Evolutionary conservation across 1,284 basidiomycete species (phyloP), one percentile per base, ranked within the genome.

Genomic region (Polyporus tsugae): DNA sequence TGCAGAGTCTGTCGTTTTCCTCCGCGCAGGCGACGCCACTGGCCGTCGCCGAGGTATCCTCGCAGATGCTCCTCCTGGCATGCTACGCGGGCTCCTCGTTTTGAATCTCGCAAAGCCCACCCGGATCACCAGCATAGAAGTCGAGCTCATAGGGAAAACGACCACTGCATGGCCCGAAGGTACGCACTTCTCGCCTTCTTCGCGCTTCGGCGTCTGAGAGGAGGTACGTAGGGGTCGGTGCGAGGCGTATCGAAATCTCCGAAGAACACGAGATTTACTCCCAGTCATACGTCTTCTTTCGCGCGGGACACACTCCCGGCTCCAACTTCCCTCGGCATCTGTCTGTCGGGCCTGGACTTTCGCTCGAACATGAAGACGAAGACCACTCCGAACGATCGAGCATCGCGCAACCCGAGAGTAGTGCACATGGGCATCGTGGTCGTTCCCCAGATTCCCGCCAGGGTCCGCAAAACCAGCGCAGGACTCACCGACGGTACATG

Each of bases 81-180:
- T 97, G 79, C 84, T 99, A 39, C 87, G 97, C 49, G 97, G 96
- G n/a, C 83, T 98, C 13, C 85, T 99, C 67, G 92, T 91, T 1
- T 83, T 99, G 57, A 88, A 89, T 13, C 84, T 98, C 38, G 83
- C 85, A 60, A 97, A 97, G 78, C 90, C 96, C 0, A 96, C 91
- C 49, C 91, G 92, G 78, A 92, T 99, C 75, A 92, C 92, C 44
- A 94, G 91, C 75, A 97, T 99, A 67, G 88, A 91, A 65, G 84
- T 98, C 58, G 89, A 90, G 73, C 83, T 99, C 25, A 84, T 90
- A 63, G 97, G 95, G 6, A 92, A 86, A 72, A 83, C 88, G 6
- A 79, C 80, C 15, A 88, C 85, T 6, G 81, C 82, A 29, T 98
- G 96, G 93, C 92, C 94, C 4, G 96, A 98, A 86, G 94, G 96